phyloP scores from a whole-genome alignment of 305 asterid genomes.

The Fraxinus albicans region DNA sequence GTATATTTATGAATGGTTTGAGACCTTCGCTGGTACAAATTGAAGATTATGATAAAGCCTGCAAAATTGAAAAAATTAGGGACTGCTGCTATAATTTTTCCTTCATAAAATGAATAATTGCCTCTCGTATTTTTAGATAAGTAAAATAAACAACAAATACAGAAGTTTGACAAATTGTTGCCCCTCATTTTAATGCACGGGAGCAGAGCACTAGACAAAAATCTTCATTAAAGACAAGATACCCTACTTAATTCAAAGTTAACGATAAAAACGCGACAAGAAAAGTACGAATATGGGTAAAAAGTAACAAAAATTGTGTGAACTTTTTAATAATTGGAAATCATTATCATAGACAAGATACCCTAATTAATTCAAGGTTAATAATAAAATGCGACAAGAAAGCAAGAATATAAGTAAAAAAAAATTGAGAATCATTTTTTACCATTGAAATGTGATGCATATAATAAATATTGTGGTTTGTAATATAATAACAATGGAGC shows the following conservation, averaged over 20 bases:
- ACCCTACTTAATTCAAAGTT: too few species aligned
- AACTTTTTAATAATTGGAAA: neutral
- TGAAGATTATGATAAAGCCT: neutral
- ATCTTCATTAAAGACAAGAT: neutral
- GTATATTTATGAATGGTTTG: neutral
- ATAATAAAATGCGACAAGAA: neutral
- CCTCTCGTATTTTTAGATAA: neutral
- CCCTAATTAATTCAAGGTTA: neutral
- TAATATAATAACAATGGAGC: neutral
- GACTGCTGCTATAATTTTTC: neutral
- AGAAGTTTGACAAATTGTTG: neutral
- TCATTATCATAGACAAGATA: neutral
- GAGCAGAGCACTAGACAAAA: neutral
- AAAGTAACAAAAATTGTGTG: neutral
- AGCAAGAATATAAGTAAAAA: neutral
- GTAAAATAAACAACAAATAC: neutral
- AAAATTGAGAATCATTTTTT: neutral
- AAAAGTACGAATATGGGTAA: neutral
- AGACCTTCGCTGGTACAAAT: neutral
- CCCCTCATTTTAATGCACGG: neutral
- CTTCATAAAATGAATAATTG: too few species aligned
- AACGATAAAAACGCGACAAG: neutral
- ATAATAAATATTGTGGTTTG: neutral
- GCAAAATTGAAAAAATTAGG: neutral
- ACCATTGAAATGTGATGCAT: neutral